phyloP scores from a whole-genome alignment of 805 yeast species.

The Candida manassasensis region DNA sequence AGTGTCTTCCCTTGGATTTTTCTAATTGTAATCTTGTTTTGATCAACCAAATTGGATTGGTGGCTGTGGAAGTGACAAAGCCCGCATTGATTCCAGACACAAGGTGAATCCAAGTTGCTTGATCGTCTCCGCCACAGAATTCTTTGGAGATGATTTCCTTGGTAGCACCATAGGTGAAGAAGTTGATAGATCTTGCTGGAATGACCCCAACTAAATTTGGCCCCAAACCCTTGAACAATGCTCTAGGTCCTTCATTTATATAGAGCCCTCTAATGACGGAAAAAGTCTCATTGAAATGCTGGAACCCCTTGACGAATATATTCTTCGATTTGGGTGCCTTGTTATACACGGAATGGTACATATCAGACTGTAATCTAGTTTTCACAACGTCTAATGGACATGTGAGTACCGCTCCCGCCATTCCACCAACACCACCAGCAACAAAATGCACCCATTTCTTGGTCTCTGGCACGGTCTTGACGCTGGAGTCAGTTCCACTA shows the following conservation, averaged over 20 bases:
- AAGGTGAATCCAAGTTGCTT: conserved; percentile 84
- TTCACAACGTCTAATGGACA: conserved; percentile 96
- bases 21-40: conserved; percentile 94
- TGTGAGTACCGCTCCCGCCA: conserved; percentile 94
- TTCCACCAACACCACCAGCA: conserved; percentile 94
- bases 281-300: conserved; percentile 81
- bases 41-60: conserved; percentile 96
- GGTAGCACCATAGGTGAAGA: conserved; percentile 93
- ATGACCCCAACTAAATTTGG: conserved; percentile 97
- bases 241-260: conserved; percentile 72
- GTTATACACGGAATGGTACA: conserved; percentile 57
- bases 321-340: conserved; percentile 36
- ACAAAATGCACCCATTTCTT: conserved; percentile 69
- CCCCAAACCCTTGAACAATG: conserved; percentile 91
- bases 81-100: conserved; percentile 90
- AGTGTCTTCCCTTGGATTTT: conserved; percentile 59
- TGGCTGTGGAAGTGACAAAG: conserved; percentile 87
- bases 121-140: conserved; percentile 54
- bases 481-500: not conserved
- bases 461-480: conserved; percentile 11
- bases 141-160: conserved; percentile 66
- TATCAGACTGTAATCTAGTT: conserved; percentile 90
- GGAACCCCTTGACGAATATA: conserved; percentile 43
- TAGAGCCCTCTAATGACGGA: conserved; percentile 66
- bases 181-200: conserved; percentile 95